Evolutionary conservation across 345 rosid genomes (phyloP), one percentile per base, ranked within the genome.

Genomic region (Litchi chinensis): DNA sequence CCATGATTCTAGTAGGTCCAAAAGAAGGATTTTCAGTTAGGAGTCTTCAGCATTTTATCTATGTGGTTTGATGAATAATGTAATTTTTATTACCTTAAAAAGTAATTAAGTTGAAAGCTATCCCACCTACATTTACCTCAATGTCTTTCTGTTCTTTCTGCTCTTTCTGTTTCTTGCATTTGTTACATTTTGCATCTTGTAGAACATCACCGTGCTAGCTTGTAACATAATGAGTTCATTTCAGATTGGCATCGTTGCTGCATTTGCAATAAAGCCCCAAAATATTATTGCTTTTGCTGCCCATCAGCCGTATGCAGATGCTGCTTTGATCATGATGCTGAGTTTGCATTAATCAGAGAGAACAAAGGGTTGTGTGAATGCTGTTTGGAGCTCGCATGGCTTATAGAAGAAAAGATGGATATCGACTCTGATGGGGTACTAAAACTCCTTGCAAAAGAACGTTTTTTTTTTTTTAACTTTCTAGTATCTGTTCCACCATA

Each of bases 221-320:
- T 32, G 37, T 32, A 32, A 32, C 37, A 32, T 43, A n/a, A 19
- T 57, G 3, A 24, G 26, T 50, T 64, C 22, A 11, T 90, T 80
- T 77, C 88, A 90, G 91, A 74, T 54, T 84, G 89, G 81, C 91
- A 90, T 79, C 81, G 41, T 65, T 90, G 93, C 83, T 79, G 77
- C 39, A 39, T 65, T n/a, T 90, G 93, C 76, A 6, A 56, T 16
- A 87, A 83, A 41, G 13, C 85, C 37, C 72, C 93, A 22, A 90
- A 82, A 75, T 78, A 82, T 44, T 77, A 76, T 46, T 90, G 93
- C 88, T 85, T 85, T 39, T 84, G 86, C 76, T 90, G 91, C 77
- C 88, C 89, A 48, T 76, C 43, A 21, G 90, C 88, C 37, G 76
- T 87, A 46, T 90, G 93, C 16, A 82, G 89, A 37, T 40, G 76